phyloP scores from a whole-genome alignment of 768 basidiomycete species.

The Gloeostereum incarnatum region DNA sequence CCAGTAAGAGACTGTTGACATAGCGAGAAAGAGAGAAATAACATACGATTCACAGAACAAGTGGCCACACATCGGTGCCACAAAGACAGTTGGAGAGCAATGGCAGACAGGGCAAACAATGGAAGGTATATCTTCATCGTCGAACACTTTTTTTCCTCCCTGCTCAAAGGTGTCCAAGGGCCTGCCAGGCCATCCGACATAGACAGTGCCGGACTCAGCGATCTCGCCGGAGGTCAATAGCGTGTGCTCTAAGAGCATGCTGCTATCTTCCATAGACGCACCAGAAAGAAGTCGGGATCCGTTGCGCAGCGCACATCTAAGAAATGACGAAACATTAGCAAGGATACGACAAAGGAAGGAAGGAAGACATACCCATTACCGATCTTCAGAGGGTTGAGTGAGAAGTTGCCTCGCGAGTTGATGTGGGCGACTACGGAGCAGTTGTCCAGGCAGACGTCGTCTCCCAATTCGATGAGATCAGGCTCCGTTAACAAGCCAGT shows the following conservation, averaged over 20 bases:
- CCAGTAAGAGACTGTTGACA: no score
- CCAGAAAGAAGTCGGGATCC: conserved; percentile 37
- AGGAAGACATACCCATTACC: conserved; percentile 20
- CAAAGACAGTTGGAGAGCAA: neutral
- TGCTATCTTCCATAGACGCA: conserved; percentile 38
- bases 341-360: no score
- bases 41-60: neutral
- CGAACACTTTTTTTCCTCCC: neutral
- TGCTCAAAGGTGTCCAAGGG: conserved; percentile 9
- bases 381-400: conserved; percentile 30
- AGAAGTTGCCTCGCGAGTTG: conserved; percentile 35
- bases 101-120: neutral
- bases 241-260: conserved; percentile 38
- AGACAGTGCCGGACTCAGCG: conserved; percentile 25
- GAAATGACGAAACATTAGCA: no score
- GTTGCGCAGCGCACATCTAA: conserved; percentile 29
- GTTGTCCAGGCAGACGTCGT: conserved; percentile 31
- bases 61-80: neutral
- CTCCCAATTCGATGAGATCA: conserved; percentile 31
- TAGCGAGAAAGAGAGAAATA: no score
- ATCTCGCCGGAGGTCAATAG: conserved; percentile 36
- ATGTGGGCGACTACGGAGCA: conserved; percentile 39
- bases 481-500: conserved; percentile 37
- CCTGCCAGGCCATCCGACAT: conserved; percentile 34
- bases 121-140: neutral